Evolutionary conservation across 169 alveolate genomes (phyloP).

Genomic region (Plasmodium fragile): DNA sequence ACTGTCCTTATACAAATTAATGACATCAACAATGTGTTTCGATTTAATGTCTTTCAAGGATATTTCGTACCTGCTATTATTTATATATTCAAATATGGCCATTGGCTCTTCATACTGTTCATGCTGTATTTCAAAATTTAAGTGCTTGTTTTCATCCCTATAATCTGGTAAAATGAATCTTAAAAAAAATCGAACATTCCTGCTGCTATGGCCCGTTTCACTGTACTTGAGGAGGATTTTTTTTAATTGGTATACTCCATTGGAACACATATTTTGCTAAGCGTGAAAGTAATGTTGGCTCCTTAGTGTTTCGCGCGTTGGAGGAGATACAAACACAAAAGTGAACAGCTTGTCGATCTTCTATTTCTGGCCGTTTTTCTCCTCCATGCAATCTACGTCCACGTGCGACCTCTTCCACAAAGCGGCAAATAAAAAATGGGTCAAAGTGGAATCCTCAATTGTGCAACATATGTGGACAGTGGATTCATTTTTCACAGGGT

Average conservation of each 20-base stretch:
- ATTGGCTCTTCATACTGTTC: slow-evolving; percentile 88
- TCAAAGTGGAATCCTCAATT: not conserved
- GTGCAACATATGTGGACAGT: not conserved
- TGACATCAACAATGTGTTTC: slow-evolving; percentile 83
- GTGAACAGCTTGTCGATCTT: not conserved
- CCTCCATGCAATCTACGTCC: not conserved
- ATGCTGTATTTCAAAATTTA: slow-evolving; percentile 83
- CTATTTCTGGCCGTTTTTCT: not conserved
- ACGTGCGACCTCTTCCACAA: not conserved
- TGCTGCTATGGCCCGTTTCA: slow-evolving; percentile 88
- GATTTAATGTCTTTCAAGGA: slow-evolving; percentile 89
- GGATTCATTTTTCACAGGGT: not conserved
- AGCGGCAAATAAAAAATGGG: not conserved
- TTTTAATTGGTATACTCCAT: slow-evolving; percentile 86
- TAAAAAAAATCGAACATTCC: slow-evolving; percentile 83
- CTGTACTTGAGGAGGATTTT: slow-evolving; percentile 81
- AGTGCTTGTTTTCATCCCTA: slow-evolving; percentile 80
- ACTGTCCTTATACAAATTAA: slow-evolving; percentile 84
- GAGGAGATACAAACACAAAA: not conserved
- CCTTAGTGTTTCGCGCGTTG: not conserved
- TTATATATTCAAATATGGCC: slow-evolving; percentile 84
- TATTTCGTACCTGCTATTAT: slow-evolving; percentile 85
- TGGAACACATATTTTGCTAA: slow-evolving; percentile 77
- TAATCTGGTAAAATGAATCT: slow-evolving; percentile 82
- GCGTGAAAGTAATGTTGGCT: not conserved